These are phyloP conservation scores for Phlebiopsis gigantea DNA, from an alignment of 768 basidiomycete genomes.

Conservation along the genomic window DNA sequence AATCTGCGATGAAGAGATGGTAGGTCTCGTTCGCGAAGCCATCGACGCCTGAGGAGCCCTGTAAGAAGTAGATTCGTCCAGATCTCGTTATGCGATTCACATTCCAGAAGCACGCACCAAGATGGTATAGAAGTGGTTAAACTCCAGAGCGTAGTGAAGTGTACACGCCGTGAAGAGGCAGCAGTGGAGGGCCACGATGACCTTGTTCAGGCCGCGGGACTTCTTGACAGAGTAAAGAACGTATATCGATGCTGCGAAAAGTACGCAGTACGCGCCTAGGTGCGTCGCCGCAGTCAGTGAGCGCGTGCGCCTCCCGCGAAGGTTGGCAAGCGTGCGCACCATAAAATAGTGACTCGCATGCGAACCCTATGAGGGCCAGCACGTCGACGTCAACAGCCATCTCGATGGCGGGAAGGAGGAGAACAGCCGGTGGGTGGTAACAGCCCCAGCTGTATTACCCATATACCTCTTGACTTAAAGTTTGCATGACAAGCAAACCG, in stretches of 20 bases:
- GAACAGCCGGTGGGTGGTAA: neutral
- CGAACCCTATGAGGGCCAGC: constrained; percentile 33
- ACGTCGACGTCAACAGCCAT: constrained; percentile 23
- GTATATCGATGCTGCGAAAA: constrained; percentile 24
- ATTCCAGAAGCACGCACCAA: constrained; percentile 23
- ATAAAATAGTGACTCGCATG: constrained; percentile 31
- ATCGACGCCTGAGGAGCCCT: neutral
- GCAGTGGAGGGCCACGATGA: neutral
- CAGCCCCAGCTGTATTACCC: neutral
- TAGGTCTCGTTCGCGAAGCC: constrained; percentile 27
- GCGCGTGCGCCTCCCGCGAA: too few species aligned
- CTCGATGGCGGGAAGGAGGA: neutral
- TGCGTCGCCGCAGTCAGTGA: constrained; percentile 10
- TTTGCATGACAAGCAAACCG: too few species aligned
- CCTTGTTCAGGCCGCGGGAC: neutral
- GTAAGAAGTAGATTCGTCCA: neutral
- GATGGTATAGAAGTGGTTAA: constrained; percentile 28
- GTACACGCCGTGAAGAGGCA: constrained; percentile 31
- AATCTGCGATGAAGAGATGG: constrained; percentile 28
- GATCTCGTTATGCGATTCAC: too few species aligned
- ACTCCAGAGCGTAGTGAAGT: constrained; percentile 29
- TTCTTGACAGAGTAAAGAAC: constrained; percentile 7
- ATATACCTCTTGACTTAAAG: too few species aligned
- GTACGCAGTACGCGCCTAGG: constrained; percentile 21
- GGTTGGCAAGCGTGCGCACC: constrained; percentile 18